These are phyloP conservation scores for Tulasnella sp. DNA, from an alignment of 768 basidiomycete genomes.

Conservation along the genomic window DNA sequence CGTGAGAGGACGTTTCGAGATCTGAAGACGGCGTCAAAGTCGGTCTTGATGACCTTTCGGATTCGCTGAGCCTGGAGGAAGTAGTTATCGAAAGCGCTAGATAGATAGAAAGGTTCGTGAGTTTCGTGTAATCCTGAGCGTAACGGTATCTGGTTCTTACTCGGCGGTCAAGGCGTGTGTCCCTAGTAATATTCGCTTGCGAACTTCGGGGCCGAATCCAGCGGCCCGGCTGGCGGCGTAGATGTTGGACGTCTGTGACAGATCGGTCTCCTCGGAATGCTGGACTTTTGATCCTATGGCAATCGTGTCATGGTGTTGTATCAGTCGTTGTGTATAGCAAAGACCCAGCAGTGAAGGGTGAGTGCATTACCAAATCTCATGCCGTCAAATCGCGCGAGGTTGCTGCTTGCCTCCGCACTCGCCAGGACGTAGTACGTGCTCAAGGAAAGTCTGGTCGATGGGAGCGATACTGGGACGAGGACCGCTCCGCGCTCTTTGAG, in stretches of 20 bases:
- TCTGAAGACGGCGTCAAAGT: slow-evolving; percentile 63
- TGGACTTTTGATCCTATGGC: slow-evolving; percentile 18
- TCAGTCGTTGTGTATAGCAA: too few species aligned
- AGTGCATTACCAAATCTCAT: slow-evolving; percentile 56
- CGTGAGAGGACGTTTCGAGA: slow-evolving; percentile 37
- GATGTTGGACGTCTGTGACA: slow-evolving; percentile 40
- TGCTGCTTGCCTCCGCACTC: slow-evolving; percentile 87
- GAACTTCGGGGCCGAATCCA: slow-evolving; percentile 76
- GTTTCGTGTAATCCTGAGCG: slow-evolving; percentile 3
- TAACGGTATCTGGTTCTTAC: slow-evolving; percentile 40
- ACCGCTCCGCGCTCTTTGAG: slow-evolving; percentile 48
- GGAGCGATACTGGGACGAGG: slow-evolving; percentile 62
- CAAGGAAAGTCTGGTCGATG: slow-evolving; percentile 56
- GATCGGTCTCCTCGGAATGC: slow-evolving; percentile 33
- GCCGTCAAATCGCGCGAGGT: slow-evolving; percentile 82
- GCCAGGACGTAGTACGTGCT: slow-evolving; percentile 96
- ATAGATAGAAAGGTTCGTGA: background rate
- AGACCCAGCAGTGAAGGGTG: background rate
- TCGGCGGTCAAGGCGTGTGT: slow-evolving; percentile 87
- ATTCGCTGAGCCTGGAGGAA: slow-evolving; percentile 86
- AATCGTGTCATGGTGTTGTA: slow-evolving; percentile 14
- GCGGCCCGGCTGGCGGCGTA: slow-evolving; percentile 57
- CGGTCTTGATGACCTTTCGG: slow-evolving; percentile 54
- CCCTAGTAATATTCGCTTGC: slow-evolving; percentile 76
- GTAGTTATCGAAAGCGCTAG: slow-evolving; percentile 93